phyloP scores from a whole-genome alignment of 345 rosid genomes.

The Eucalyptus caleyi region DNA sequence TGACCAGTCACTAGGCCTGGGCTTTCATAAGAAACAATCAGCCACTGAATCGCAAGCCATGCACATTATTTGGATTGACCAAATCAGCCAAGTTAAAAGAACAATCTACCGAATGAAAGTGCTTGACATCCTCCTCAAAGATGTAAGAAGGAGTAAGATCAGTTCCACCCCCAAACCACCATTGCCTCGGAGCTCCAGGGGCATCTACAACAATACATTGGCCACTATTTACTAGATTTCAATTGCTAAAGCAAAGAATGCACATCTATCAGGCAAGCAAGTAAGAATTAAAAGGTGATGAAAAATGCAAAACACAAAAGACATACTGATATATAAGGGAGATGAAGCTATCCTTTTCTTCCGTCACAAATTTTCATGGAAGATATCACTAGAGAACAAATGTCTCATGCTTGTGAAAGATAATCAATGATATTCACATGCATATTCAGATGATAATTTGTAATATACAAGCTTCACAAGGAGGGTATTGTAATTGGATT shows the following conservation, averaged over 20 bases:
- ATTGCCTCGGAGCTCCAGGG: conserved; percentile 96
- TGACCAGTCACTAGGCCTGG: neutral
- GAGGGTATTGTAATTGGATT: too few species aligned
- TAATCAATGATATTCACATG: too few species aligned
- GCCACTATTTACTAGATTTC: neutral
- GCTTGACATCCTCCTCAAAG: conserved; percentile 93
- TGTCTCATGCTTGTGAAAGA: too few species aligned
- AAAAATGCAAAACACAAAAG: too few species aligned
- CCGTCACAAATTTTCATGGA: too few species aligned
- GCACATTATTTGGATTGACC: neutral
- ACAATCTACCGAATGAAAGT: conserved; percentile 66
- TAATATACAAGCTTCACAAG: too few species aligned
- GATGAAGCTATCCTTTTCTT: too few species aligned
- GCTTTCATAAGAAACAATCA: neutral
- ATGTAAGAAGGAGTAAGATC: conserved; percentile 97
- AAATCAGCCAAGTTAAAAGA: neutral
- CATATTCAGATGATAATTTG: too few species aligned
- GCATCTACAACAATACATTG: conserved; percentile 23
- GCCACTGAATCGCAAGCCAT: neutral
- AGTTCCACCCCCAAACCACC: conserved; percentile 99
- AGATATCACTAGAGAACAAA: too few species aligned
- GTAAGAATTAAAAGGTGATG: too few species aligned
- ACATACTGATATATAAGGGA: too few species aligned
- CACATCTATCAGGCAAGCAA: neutral
- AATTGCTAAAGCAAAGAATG: neutral